phyloP scores from a whole-genome alignment of 1,139 yeast species.

The Ogataea hybrid region DNA sequence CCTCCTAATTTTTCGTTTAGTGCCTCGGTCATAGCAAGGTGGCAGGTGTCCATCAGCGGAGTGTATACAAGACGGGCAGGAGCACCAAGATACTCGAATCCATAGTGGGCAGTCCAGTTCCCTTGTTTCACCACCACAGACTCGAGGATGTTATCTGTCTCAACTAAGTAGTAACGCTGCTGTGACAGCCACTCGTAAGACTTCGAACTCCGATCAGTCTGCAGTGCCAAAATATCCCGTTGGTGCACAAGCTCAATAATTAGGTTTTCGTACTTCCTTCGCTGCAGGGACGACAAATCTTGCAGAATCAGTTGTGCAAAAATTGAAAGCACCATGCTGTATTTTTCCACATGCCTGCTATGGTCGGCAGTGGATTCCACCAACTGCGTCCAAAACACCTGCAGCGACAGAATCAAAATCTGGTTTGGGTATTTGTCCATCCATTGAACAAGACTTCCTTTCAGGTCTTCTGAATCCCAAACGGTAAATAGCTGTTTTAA shows the following conservation, averaged over 20 bases:
- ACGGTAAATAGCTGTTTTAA: slow-evolving; percentile 3
- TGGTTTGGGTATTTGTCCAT: slow-evolving; percentile 52
- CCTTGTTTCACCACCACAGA: slow-evolving; percentile 55
- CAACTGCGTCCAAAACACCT: slow-evolving; percentile 52
- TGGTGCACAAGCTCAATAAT: slow-evolving; percentile 71
- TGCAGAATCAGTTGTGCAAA: slow-evolving; percentile 34
- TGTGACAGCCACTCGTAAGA: slow-evolving; percentile 51
- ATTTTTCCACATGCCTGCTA: slow-evolving; percentile 5
- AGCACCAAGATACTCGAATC: slow-evolving; percentile 81
- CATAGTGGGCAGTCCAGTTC: slow-evolving; percentile 54
- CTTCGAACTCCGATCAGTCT: slow-evolving; percentile 18
- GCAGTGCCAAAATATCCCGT: slow-evolving; percentile 38
- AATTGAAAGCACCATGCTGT: slow-evolving; percentile 24
- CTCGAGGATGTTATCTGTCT: slow-evolving; percentile 29
- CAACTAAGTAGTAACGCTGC: slow-evolving; percentile 48
- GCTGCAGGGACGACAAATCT: slow-evolving; percentile 34
- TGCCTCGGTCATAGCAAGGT: slow-evolving; percentile 72
- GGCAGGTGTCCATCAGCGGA: slow-evolving; percentile 66
- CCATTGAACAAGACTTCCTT: slow-evolving; percentile 33
- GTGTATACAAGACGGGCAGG: slow-evolving; percentile 77
- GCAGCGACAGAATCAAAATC: slow-evolving; percentile 53
- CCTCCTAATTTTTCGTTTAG: slow-evolving; percentile 78
- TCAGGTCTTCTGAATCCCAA: slow-evolving; percentile 9
- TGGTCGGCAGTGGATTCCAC: slow-evolving; percentile 35
- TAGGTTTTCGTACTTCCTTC: slow-evolving; percentile 55